phyloP scores from a whole-genome alignment of 352 stramenopile genomes.

The Phytophthora hybrid region DNA sequence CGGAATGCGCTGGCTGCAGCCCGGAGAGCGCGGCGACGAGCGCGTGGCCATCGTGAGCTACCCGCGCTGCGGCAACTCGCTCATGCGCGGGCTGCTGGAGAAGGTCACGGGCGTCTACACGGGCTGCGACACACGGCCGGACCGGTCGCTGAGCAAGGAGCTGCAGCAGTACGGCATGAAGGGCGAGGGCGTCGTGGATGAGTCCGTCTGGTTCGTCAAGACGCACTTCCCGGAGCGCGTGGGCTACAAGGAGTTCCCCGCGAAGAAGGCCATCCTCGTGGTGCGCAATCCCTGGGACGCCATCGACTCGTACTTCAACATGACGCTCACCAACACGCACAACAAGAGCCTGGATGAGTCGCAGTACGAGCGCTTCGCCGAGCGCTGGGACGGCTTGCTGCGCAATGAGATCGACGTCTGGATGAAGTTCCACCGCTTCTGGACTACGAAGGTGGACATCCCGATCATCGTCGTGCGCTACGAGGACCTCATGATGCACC shows the following conservation, averaged over 20 bases:
- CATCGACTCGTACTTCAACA: constrained; percentile 99
- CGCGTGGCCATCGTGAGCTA: constrained; percentile 95
- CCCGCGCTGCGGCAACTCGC: constrained; percentile 97
- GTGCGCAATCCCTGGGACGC: constrained; percentile 98
- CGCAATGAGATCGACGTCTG: constrained; percentile 92
- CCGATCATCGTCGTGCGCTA: constrained; percentile 93
- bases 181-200: constrained; percentile 94
- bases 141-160: constrained; percentile 93
- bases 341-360: constrained; percentile 91
- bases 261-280: constrained; percentile 87
- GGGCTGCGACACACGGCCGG: constrained; percentile 96
- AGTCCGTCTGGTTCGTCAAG: constrained; percentile 97
- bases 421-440: constrained; percentile 93
- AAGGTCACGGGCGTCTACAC: constrained; percentile 95
- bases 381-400: constrained; percentile 91
- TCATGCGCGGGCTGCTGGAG: constrained; percentile 96
- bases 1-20: constrained; percentile 73
- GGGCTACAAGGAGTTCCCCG: constrained; percentile 88
- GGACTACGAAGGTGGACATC: constrained; percentile 90
- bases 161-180: constrained; percentile 92
- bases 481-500: constrained; percentile 90
- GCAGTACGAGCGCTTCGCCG: constrained; percentile 88
- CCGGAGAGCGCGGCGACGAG: constrained; percentile 70
- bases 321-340: constrained; percentile 95
- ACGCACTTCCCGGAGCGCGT: constrained; percentile 97